These are phyloP conservation scores for Chlamydomonas applanata DNA, from an alignment of 139 green algal genomes.

Conservation along the genomic window DNA sequence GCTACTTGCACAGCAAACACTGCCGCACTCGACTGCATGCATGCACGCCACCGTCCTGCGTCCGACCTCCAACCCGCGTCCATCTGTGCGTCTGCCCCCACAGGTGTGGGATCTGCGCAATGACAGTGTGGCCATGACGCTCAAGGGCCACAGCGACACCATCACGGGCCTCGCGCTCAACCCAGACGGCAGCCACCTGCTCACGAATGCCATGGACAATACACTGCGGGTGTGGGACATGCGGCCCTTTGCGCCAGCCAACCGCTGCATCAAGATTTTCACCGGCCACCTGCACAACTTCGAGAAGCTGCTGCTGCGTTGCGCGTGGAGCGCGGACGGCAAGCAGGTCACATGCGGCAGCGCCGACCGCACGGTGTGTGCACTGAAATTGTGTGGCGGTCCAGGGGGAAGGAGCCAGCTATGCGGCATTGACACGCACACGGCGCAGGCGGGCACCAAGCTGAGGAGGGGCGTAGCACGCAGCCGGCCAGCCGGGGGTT, in stretches of 20 bases:
- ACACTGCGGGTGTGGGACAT: slow-evolving; percentile 80
- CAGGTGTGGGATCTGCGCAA: slow-evolving; percentile 85
- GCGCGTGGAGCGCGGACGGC: slow-evolving; percentile 88
- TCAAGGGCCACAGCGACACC: slow-evolving; percentile 75
- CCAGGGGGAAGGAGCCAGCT: too few species aligned
- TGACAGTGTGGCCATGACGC: slow-evolving; percentile 54
- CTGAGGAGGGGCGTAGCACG: too few species aligned
- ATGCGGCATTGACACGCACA: too few species aligned
- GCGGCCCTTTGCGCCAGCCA: slow-evolving; percentile 83
- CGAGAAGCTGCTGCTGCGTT: slow-evolving; percentile 91
- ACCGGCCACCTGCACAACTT: slow-evolving; percentile 85
- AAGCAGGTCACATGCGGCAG: slow-evolving; percentile 76
- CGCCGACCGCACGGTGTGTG: slow-evolving; percentile 78
- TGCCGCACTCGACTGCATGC: too few species aligned
- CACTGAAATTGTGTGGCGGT: not conserved
- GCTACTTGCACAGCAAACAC: too few species aligned
- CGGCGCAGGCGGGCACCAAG: too few species aligned
- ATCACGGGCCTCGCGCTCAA: slow-evolving; percentile 84
- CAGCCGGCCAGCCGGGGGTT: too few species aligned
- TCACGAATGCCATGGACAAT: slow-evolving; percentile 96
- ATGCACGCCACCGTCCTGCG: too few species aligned
- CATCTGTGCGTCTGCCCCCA: too few species aligned
- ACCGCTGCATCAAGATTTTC: slow-evolving; percentile 78
- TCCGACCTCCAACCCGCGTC: too few species aligned
- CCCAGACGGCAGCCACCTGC: slow-evolving; percentile 83